These are phyloP conservation scores for Botrytis deweyae DNA, from an alignment of 2,329 filamentous ascomycete species.

Conservation along the genomic window DNA sequence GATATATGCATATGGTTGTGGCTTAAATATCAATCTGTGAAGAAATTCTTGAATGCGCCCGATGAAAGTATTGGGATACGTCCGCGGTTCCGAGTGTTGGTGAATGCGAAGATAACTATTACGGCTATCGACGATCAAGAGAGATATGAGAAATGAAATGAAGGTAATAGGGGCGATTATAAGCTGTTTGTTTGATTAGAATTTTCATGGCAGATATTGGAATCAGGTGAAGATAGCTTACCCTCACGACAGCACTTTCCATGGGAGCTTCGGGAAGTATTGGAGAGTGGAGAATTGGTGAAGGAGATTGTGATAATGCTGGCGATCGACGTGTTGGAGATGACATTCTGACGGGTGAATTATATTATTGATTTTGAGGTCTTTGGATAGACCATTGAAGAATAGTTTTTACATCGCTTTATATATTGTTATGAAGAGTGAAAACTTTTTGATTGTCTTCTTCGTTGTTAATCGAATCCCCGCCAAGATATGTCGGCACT, in stretches of 20 bases:
- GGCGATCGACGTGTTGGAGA: conserved; percentile 19
- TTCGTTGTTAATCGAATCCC: background rate
- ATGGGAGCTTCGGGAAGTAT: conserved; percentile 29
- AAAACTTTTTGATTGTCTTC: background rate
- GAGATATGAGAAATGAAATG: conserved; percentile 39
- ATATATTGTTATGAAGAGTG: background rate
- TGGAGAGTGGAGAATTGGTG: conserved; percentile 16
- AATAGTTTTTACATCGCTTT: background rate
- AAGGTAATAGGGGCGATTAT: conserved; percentile 39
- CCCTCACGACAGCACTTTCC: conserved; percentile 33
- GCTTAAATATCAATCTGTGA: conserved; percentile 31
- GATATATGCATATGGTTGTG: conserved; percentile 33
- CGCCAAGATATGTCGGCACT: background rate
- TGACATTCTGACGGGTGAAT: background rate
- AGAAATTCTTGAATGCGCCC: conserved; percentile 26
- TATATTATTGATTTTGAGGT: background rate
- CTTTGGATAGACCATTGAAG: background rate
- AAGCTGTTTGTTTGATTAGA: conserved; percentile 28
- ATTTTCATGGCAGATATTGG: background rate
- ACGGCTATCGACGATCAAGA: conserved; percentile 35
- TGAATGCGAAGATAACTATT: conserved; percentile 31
- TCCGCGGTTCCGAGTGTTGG: conserved; percentile 21
- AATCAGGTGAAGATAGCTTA: conserved; percentile 21
- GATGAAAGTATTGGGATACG: conserved; percentile 24
- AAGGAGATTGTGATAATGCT: conserved; percentile 16